Base-by-base conservation (phyloP, 257 asterid species). In the Capsicum chinense region DNA sequence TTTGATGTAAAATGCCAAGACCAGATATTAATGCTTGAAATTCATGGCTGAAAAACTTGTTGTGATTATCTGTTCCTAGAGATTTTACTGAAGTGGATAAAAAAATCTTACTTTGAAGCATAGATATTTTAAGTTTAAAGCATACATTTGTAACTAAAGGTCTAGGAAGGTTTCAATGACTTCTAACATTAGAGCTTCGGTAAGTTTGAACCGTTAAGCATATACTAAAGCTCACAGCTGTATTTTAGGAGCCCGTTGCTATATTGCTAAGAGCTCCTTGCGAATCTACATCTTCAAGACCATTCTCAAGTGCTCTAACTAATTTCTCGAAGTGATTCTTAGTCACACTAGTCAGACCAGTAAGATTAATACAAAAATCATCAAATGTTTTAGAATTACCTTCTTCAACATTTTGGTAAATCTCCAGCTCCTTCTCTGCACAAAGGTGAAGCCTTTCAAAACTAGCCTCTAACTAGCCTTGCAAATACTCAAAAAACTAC, bases 291-390 rank as follows among this genome's bases (percentile, higher is more conserved):
- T 82, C 84, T 47, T 48, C 84, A 13, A 82, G 79, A 50, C 84
- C 84, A 63, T 82, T 82, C 84, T 82, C 84, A 63, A 82, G 76
- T 82, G 84, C 84, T 48, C 84, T 48, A 33, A 82, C 79, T 69
- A 82, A 82, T 16, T 82, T 82, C 79, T 82, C 84, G 66, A 82
- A 82, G 66, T 82, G 64, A 15, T 82, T 82, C 84, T 35, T 82
- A 17, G 84, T 82, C 39, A 82, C 84, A 66, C 52, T 47, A 44
- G 84, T 82, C 54, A 82, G 50, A 82, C 84, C 78, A 14, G 39
- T 63, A 66, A 82, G 84, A 52, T 52, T 82, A 50, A 82, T 82
- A 66, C 84, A 79, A 48, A 82, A 82, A 48, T 82, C 84, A 50
- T 69, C 59, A 69, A 82, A 82, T 63, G 73, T 47, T 35, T 68